Evolutionary conservation across 2,329 filamentous ascomycete genomes (phyloP).

Genomic region (Fusarium sp.): DNA sequence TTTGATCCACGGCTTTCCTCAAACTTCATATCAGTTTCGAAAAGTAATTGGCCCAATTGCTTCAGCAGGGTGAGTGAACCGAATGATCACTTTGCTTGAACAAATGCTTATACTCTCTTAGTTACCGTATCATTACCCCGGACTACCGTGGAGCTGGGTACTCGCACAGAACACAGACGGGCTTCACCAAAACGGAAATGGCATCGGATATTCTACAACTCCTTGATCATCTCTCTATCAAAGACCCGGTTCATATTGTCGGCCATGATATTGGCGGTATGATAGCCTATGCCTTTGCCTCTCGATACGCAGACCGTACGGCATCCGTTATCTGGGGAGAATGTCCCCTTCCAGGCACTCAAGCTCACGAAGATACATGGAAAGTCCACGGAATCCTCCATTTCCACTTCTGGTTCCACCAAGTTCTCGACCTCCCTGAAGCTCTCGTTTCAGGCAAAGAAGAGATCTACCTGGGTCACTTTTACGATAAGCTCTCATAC

Average conservation of each 20-base stretch:
- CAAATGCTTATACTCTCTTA: background rate
- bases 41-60: conserved; percentile 8
- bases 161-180: conserved; percentile 11
- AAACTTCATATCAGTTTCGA: conserved; percentile 26
- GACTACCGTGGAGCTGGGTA: conserved; percentile 18
- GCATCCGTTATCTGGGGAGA: conserved; percentile 23
- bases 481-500: conserved; percentile 19
- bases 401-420: conserved; percentile 21
- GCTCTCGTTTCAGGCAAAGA: conserved; percentile 19
- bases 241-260: conserved; percentile 2
- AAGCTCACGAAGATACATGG: conserved; percentile 6
- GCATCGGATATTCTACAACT: conserved; percentile 10
- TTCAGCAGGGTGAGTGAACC: background rate
- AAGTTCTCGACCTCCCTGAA: conserved; percentile 11
- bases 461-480: conserved; percentile 19
- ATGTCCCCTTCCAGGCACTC: conserved; percentile 12
- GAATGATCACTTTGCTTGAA: fast-evolving
- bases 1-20: conserved; percentile 21
- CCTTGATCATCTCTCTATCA: conserved; percentile 8
- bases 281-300: conserved; percentile 23
- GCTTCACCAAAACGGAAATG: conserved; percentile 26
- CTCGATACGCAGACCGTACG: conserved; percentile 4
- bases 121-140: conserved; percentile 20
- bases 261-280: conserved; percentile 28
- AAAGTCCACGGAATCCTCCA: conserved; percentile 4